Evolutionary conservation across 768 basidiomycete species (phyloP).

Genomic region (Leccinum ochraceum): DNA sequence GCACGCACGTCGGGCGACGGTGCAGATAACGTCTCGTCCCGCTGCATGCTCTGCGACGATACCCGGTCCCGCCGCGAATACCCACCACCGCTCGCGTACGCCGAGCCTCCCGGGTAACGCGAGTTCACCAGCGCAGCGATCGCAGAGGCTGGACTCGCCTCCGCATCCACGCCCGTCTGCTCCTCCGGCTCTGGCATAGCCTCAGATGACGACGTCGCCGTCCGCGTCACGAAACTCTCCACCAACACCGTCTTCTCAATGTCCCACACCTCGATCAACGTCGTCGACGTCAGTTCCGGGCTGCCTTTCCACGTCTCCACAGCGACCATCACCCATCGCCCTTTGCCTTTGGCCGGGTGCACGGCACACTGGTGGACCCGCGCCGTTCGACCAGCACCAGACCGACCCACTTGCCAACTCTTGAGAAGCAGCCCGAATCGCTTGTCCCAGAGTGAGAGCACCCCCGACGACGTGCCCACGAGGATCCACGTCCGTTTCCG

Average conservation of each 20-base stretch:
- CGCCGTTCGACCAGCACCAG: conserved; percentile 50
- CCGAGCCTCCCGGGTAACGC: conserved; percentile 45
- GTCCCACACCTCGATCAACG: conserved; percentile 88
- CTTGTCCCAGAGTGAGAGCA: conserved; percentile 91
- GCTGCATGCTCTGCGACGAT: conserved; percentile 36
- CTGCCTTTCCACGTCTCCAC: conserved; percentile 52
- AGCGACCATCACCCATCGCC: conserved; percentile 89
- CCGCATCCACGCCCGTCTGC: conserved; percentile 53
- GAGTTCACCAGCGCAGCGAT: conserved; percentile 81
- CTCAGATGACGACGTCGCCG: conserved; percentile 44
- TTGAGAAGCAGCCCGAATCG: conserved; percentile 89
- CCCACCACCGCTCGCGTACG: conserved; percentile 20
- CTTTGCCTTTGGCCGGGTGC: conserved; percentile 86
- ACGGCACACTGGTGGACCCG: conserved; percentile 74
- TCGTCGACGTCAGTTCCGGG: conserved; percentile 43
- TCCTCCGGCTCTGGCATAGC: conserved; percentile 56
- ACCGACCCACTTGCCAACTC: conserved; percentile 77
- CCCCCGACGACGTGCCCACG: conserved; percentile 83
- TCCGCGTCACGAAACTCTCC: conserved; percentile 73
- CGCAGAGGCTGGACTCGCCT: conserved; percentile 66
- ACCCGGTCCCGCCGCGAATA: conserved; percentile 30
- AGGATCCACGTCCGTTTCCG: conserved; percentile 86
- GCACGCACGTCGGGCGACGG: conserved; percentile 71
- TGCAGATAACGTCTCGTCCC: conserved; percentile 39
- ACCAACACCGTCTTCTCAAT: conserved; percentile 79